phyloP scores from a whole-genome alignment of 768 basidiomycete genomes.

The Rhodotorula sphaerocarpa region DNA sequence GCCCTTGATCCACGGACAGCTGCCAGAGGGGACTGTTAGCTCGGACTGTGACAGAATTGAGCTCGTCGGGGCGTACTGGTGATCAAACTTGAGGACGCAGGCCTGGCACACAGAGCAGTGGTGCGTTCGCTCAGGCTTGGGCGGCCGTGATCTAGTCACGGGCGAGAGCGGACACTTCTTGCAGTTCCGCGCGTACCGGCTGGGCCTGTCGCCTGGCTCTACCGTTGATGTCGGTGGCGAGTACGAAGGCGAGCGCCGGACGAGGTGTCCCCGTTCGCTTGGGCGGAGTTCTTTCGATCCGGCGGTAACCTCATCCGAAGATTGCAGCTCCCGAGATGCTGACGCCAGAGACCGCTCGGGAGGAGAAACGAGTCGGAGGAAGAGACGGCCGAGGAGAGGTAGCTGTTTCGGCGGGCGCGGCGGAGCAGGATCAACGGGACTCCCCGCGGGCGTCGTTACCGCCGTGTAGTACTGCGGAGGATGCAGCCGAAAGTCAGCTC shows the following conservation, averaged over 20 bases:
- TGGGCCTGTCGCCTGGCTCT: not conserved
- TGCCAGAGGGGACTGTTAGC: too few relatives aligned
- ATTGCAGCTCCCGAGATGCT: too few relatives aligned
- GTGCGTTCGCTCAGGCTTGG: slow-evolving; percentile 39
- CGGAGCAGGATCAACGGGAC: slow-evolving; percentile 46
- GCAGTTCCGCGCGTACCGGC: slow-evolving; percentile 24
- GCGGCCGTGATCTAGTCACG: not conserved
- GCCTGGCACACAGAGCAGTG: slow-evolving; percentile 37
- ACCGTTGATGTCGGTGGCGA: not conserved
- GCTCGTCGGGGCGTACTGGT: slow-evolving; percentile 26
- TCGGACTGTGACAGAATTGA: too few relatives aligned
- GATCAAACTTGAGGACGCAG: slow-evolving; percentile 39
- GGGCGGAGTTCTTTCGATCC: too few relatives aligned
- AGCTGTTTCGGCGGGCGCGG: slow-evolving; percentile 3
- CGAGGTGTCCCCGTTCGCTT: too few relatives aligned
- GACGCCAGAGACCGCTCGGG: too few relatives aligned
- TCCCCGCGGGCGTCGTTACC: slow-evolving; percentile 71
- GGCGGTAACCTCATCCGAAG: too few relatives aligned
- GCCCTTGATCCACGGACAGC: slow-evolving; percentile 44
- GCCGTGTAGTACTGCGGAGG: slow-evolving; percentile 65
- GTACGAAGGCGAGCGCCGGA: not conserved
- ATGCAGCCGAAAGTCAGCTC: not conserved
- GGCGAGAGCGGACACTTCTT: slow-evolving; percentile 31
- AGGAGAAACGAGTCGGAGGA: not conserved
- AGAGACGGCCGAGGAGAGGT: not conserved